Base-by-base conservation (phyloP, 1,139 yeast genomes). In the Scheffersomyces stambukii region DNA sequence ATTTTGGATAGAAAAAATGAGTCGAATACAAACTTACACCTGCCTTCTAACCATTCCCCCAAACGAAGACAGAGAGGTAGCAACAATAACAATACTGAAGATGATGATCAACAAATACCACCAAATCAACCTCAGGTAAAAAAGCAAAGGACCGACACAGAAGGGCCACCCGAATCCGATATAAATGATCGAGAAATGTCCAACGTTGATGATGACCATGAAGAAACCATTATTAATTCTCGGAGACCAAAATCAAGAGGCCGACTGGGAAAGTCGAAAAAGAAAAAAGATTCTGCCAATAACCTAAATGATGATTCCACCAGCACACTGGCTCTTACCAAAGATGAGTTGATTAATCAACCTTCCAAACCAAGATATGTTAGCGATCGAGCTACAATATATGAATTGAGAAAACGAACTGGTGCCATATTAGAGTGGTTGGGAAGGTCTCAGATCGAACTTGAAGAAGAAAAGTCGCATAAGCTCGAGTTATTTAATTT, bases 401-500 rank as follows among this genome's bases (percentile, higher is more conserved):
- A 74, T 41, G 98, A 89, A 50, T 77, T 89, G 78, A 75, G 89
- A 32, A 80, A 86, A 48, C 70, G 98, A 33, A 84, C 88, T 1
- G 83, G 89, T 4, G 94, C 96, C 3, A 88, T 91, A 12, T 63
- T 89, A 45, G 97, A 91, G 57, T 91, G 89, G 70, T 70, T 89
- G 17, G 86, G 86, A 6, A 67, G 95, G 27, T 81, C 94, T 2
- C 95, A 86, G 51, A 55, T 77, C 34, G 96, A 91, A 48, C 60
- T 88, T 37, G 80, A 78, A 24, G 75, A 73, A 29, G 96, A 88
- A 46, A 77, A 78, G 40, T 60, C 66, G 7, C 68, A 70, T 34
- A 74, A 83, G 43, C 59, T 63, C 23, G 68, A 64, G 39, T 52
- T 78, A 35, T 59, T 73, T 27, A 40, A 50, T 45, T 30, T 50